Base-by-base conservation (phyloP, 148 eudicot species). In the Rhododendron ferrugineum region DNA sequence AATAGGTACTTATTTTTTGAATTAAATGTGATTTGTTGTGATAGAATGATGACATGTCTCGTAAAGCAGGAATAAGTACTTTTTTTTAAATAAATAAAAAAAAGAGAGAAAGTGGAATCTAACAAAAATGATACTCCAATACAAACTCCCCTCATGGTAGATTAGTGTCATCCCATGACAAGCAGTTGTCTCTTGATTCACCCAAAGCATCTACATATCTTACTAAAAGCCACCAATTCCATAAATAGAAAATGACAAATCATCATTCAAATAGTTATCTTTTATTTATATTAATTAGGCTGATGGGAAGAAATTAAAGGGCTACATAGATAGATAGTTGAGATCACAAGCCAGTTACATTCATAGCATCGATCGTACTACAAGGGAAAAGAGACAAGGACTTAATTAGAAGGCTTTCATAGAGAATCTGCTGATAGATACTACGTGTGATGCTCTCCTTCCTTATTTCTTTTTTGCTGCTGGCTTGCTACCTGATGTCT, bases 401-500 rank as follows among this genome's bases (percentile, higher is more conserved):
- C 37, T 30, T 34, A 70, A 30, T 30, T 11, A 73, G 77, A 30
- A 73, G 77, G 77, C 77, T 34, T 15, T 11, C 30, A 6, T 34
- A 72, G 16, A 34, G 44, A 73, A 73, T 73, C 78, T 15, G 78
- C 78, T 15, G 78, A 73, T 73, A 34, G 13, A 64, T 4, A 64
- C 2, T 4, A 64, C 2, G 26, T 14, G 9, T 34, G 23, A 74
- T 83, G 42, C 54, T 47, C 44, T 11, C 9, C 14, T 13, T 83
- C 49, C 42, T 42, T 23, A 15, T 34, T 72, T 46, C 20, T 83
- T 83, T 58, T 47, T 83, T 20, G 46, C 18, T 30, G 82, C 83
- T 42, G 84, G n/a, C 84, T 80, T 88, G 77, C 52, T 66, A 72
- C 88, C 90, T 75, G 88, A 83, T 85, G 80, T 30, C 88, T 88